Evolutionary conservation across 208 protist genomes (phyloP), one percentile per base, ranked within the genome.

Genomic region (Leishmania lainsoni): DNA sequence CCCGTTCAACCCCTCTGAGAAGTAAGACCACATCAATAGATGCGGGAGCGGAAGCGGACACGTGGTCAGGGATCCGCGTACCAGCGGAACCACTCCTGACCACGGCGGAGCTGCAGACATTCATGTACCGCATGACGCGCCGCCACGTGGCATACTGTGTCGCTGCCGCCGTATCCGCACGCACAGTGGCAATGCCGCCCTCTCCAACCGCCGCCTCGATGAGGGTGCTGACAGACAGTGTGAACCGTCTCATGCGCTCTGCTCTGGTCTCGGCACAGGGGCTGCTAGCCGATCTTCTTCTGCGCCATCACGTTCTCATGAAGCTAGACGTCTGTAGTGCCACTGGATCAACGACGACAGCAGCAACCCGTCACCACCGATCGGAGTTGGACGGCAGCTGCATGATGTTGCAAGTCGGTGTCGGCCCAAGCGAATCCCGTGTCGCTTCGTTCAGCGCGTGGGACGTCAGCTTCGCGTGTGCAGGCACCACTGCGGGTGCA

Each of bases 91-190:
- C 86, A 0, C 79, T 95, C 32, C 81, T 86, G 32, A 86, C 87
- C 0, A 81, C 75, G 0, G 88, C 87, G 45, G 87, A 93, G 68
- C 83, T 93, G 58, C 83, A 87, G 58, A 49, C 51, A 39, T 93
- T 90, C 69, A 75, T 84, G 14, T 85, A 84, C 73, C 75, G 78
- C 63, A 83, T 81, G 59, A 89, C 92, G 39, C 84, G 89, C 39
- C 85, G 80, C 48, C 88, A 95, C 79, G 76, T 95, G 29, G 86
- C 86, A 56, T 85, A 84, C 63, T 84, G 83, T 74, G 17, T 86
- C 52, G 76, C 83, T 6, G 85, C 88, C 5, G 87, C 79, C 70
- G 72, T 81, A 4, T 77, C 82, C 66, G 42, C 65, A 29, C 79
- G 84, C 29, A 49, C 35, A n/a, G 74, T 87, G 45, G 17, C 65